Percentiles rank a stretch among this genome's conserved stretches.
Conservation (phyloP, 352 stramenopile genomes). For the Phytophthora pisi region DNA sequence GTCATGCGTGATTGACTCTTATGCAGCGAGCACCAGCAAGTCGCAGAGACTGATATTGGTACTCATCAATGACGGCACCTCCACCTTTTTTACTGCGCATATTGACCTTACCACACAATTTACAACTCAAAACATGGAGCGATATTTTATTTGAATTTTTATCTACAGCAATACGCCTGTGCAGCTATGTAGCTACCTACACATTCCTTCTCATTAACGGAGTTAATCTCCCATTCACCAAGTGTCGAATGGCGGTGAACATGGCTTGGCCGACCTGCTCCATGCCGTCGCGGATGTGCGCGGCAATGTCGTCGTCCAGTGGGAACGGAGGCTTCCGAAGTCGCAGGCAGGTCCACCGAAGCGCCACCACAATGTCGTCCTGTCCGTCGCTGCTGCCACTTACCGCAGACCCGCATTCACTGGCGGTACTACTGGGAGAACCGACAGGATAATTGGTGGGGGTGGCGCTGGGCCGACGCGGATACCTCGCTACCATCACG, state of each 20-base stretch:
- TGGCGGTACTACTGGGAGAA: constrained; percentile 8
- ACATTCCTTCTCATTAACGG: neutral
- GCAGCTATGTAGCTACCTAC: too few species aligned
- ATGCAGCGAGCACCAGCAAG: neutral
- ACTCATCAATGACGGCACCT: neutral
- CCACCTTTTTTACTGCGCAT: too few species aligned
- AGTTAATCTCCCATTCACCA: constrained; percentile 5
- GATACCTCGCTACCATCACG: constrained; percentile 41
- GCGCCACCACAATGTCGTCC: constrained; percentile 34
- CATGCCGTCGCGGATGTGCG: constrained; percentile 32
- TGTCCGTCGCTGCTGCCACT: constrained; percentile 8
- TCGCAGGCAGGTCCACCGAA: constrained; percentile 42
- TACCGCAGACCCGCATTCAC: neutral
- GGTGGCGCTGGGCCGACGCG: neutral
- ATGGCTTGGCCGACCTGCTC: constrained; percentile 30
- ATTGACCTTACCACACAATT: neutral
- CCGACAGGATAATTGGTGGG: neutral
- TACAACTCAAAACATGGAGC: neutral
- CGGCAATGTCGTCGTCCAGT: constrained; percentile 29
- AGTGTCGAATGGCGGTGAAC: constrained; percentile 31
- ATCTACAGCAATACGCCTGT: neutral
- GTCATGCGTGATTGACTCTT: neutral
- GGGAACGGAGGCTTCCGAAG: constrained; percentile 37
- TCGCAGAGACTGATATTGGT: neutral
- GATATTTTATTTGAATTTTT: neutral